Evolutionary conservation across 2,329 filamentous ascomycete genomes (phyloP).

Genomic region (Diaporthe humulicola): DNA sequence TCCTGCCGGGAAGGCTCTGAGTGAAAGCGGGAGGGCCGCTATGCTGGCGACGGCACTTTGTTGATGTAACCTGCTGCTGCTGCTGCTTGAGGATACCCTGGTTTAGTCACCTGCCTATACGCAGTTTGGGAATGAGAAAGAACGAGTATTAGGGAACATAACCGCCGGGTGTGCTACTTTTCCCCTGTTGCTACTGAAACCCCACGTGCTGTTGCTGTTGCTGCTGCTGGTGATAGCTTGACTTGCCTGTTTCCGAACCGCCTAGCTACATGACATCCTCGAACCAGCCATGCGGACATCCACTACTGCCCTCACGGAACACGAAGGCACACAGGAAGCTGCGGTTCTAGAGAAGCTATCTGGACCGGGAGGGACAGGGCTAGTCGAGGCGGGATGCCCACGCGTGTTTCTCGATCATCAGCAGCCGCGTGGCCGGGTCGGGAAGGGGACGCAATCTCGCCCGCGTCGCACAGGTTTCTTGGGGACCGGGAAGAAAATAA

Average conservation of each 20-base stretch:
- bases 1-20: background rate
- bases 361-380: background rate
- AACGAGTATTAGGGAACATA: slow-evolving; percentile 11
- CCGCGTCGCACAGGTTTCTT: background rate
- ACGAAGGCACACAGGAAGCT: background rate
- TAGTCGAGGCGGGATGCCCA: slow-evolving; percentile 2
- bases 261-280: background rate
- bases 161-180: background rate
- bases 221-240: background rate
- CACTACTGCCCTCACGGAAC: background rate
- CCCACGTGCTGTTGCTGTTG: background rate
- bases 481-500: background rate
- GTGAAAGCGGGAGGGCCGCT: background rate
- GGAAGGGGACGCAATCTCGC: background rate
- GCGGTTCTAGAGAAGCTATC: background rate
- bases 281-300: background rate
- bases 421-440: background rate
- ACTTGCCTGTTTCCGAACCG: background rate
- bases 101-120: slow-evolving; percentile 26
- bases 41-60: slow-evolving; percentile 21
- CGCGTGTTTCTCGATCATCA: background rate
- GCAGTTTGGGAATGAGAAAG: slow-evolving; percentile 30
- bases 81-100: slow-evolving; percentile 36
- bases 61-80: slow-evolving; percentile 18
- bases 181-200: background rate